Conservation (phyloP, 352 stramenopile genomes). For the Thalassiosira hispida region DNA sequence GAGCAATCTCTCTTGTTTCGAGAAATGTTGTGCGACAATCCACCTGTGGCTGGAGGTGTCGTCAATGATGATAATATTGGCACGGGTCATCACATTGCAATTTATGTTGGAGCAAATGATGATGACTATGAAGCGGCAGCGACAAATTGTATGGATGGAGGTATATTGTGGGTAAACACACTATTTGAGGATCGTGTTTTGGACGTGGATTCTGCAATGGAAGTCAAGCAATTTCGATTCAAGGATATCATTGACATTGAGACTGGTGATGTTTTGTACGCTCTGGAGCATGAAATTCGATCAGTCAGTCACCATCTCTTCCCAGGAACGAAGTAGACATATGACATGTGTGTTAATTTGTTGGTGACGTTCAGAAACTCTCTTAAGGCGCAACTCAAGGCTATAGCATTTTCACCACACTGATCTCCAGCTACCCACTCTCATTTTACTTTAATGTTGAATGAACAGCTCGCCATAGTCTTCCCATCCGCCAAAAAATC, state of each 20-base stretch:
- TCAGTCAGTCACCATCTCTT: conserved; percentile 54
- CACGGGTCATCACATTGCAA: conserved; percentile 58
- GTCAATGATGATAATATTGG: conserved; percentile 32
- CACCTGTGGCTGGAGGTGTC: neutral
- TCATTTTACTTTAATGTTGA: conserved; percentile 84
- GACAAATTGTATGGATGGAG: conserved; percentile 44
- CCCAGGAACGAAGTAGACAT: conserved; percentile 19
- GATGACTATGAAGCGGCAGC: conserved; percentile 60
- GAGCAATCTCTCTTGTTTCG: conserved; percentile 61
- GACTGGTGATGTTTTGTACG: conserved; percentile 58
- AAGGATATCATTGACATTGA: conserved; percentile 74
- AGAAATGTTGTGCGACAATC: conserved; percentile 31
- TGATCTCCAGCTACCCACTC: no score
- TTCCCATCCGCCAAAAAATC: conserved; percentile 91
- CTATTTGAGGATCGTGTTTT: conserved; percentile 55
- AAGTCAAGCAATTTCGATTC: conserved; percentile 70
- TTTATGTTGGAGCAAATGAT: conserved; percentile 59
- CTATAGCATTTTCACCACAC: neutral
- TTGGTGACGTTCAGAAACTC: neutral
- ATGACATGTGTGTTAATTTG: neutral
- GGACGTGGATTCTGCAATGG: conserved; percentile 40
- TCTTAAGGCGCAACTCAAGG: neutral
- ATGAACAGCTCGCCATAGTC: conserved; percentile 90
- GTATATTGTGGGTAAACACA: conserved; percentile 67
- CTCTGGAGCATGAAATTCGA: conserved; percentile 71